phyloP scores from a whole-genome alignment of 257 asterid species.

The Ligustrum vulgare region DNA sequence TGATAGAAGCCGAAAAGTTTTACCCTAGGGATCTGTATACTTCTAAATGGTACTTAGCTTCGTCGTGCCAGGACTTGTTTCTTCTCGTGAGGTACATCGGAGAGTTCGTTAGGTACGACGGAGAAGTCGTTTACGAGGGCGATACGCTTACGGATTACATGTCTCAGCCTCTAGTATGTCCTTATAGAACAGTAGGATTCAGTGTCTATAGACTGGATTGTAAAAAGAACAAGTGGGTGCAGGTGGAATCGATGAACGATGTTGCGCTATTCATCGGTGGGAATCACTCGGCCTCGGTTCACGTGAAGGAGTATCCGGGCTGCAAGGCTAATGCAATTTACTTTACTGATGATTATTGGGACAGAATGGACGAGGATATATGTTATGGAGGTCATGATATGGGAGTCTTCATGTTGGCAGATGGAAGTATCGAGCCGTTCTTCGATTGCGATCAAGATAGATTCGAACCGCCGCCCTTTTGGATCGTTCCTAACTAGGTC shows the following conservation, averaged over 20 bases:
- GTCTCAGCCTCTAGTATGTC: constrained; percentile 21
- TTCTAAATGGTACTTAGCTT: constrained; percentile 25
- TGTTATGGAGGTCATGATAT: constrained; percentile 46
- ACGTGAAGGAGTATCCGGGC: constrained; percentile 1
- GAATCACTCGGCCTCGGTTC: constrained; percentile 29
- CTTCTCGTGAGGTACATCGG: constrained; percentile 35
- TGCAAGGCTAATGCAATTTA: constrained; percentile 31
- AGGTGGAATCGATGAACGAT: constrained; percentile 20
- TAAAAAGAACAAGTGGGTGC: constrained; percentile 16
- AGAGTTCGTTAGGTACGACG: constrained; percentile 31
- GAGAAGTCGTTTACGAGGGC: constrained; percentile 27
- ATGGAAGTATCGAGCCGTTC: constrained; percentile 12
- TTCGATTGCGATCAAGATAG: constrained; percentile 14
- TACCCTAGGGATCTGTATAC: constrained; percentile 24
- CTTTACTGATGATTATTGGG: constrained; percentile 47
- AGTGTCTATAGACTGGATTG: constrained; percentile 26
- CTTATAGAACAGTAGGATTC: constrained; percentile 29
- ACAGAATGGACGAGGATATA: constrained; percentile 30
- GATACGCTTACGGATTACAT: constrained; percentile 27
- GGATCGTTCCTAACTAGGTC: constrained; percentile 27
- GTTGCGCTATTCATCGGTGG: constrained; percentile 38
- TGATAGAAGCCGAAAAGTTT: not conserved
- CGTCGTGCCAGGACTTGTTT: constrained; percentile 14
- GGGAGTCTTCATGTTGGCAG: constrained; percentile 29
- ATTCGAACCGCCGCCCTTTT: constrained; percentile 32